Evolutionary conservation across 2,329 filamentous ascomycete genomes (phyloP).

Genomic region (Sporothrix schenckii): DNA sequence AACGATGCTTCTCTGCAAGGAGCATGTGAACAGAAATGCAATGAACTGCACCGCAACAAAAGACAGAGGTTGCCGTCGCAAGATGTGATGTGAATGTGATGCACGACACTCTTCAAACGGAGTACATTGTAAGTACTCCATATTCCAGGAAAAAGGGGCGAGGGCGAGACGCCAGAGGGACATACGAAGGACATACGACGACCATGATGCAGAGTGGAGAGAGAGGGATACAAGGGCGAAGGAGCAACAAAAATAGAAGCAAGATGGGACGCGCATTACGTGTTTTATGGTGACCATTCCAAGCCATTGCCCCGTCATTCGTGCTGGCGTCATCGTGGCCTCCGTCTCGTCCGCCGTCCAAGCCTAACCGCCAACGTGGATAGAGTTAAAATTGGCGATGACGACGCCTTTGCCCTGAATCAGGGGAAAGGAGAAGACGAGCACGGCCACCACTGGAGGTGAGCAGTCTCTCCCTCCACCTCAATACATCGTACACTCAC

Average conservation of each 20-base stretch:
- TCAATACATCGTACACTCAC: too few relatives aligned
- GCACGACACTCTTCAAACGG: background rate
- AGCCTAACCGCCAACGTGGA: conserved; percentile 27
- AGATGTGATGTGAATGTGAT: background rate
- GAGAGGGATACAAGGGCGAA: background rate
- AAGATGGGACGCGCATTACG: background rate
- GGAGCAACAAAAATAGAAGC: background rate
- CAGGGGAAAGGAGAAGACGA: background rate
- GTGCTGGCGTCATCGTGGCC: background rate
- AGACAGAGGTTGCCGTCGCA: conserved; percentile 10
- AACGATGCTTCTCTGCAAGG: too few relatives aligned
- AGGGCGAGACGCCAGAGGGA: background rate
- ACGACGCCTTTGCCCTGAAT: conserved; percentile 16
- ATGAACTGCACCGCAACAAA: background rate
- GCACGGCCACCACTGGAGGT: background rate
- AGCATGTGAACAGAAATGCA: too few relatives aligned
- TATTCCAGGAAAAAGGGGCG: background rate
- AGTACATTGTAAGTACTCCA: too few relatives aligned
- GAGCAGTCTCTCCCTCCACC: too few relatives aligned
- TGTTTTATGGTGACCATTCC: background rate
- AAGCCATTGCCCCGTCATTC: background rate
- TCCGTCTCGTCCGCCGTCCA: background rate
- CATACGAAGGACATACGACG: background rate
- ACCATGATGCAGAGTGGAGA: background rate
- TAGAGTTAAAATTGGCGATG: conserved; percentile 29